Percentiles rank a stretch among this genome's conserved stretches.
phyloP scores from a whole-genome alignment of 306 rosid genomes.

The Ceratonia siliqua region DNA sequence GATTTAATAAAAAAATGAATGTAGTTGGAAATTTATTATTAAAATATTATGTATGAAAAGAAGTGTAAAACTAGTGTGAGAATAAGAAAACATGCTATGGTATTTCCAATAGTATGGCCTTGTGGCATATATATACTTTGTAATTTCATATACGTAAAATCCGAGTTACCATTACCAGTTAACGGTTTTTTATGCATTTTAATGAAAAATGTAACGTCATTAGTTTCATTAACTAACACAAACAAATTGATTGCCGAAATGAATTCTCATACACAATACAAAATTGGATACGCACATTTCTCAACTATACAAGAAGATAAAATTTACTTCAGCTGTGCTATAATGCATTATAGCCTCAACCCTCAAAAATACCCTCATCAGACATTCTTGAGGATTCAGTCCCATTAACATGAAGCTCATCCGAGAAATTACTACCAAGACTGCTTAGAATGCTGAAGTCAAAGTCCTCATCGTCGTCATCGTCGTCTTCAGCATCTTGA shows the following conservation, averaged over 20 bases:
- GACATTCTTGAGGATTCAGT: constrained; percentile 72
- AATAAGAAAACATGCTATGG: no score
- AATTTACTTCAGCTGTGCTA: background rate
- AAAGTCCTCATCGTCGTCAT: constrained; percentile 49
- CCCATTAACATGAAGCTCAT: constrained; percentile 84
- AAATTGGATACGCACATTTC: constrained; percentile 32
- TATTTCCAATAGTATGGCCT: no score
- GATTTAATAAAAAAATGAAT: no score
- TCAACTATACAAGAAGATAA: constrained; percentile 12
- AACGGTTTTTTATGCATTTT: background rate
- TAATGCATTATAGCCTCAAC: constrained; percentile 34
- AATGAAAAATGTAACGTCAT: background rate
- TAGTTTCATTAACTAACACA: background rate
- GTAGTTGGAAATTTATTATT: no score
- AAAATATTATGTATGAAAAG: no score
- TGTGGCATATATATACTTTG: no score
- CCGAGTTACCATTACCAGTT: no score
- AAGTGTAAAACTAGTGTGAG: no score
- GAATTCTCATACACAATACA: constrained; percentile 11
- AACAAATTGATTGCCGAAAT: constrained; percentile 14
- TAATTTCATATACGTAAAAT: no score
- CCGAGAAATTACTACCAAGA: constrained; percentile 34
- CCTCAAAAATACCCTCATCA: constrained; percentile 75
- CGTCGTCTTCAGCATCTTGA: constrained; percentile 32
- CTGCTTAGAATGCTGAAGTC: constrained; percentile 64